Evolutionary conservation across 2,329 filamentous ascomycete species (phyloP).

Genomic region (Aspergillus brasiliensis): DNA sequence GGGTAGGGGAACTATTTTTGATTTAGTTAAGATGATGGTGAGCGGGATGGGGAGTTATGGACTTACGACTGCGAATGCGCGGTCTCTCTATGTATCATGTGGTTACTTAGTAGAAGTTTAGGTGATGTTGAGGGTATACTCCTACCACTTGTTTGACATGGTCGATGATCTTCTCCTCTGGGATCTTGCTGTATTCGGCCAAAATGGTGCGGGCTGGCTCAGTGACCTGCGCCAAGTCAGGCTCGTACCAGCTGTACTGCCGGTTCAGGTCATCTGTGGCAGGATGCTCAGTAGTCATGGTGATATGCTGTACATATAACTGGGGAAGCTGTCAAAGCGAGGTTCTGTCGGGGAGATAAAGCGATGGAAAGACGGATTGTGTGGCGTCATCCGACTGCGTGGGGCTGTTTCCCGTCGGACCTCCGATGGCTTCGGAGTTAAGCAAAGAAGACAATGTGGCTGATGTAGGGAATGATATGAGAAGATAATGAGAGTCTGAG

Average conservation of each 20-base stretch:
- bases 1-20: slow-evolving; percentile 5
- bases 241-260: slow-evolving; percentile 3
- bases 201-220: slow-evolving; percentile 1
- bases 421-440: no score
- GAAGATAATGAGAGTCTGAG: no score
- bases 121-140: background rate
- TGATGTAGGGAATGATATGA: no score
- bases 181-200: slow-evolving; percentile 1
- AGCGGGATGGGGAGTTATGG: background rate
- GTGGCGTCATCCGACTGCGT: background rate
- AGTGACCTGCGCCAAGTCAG: background rate
- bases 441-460: fast-evolving
- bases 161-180: background rate
- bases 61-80: slow-evolving; percentile 2
- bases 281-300: no score
- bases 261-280: background rate
- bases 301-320: background rate
- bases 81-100: background rate
- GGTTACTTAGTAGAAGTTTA: background rate
- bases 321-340: background rate
- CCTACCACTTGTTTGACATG: slow-evolving; percentile 7
- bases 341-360: background rate
- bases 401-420: no score
- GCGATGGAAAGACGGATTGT: background rate
- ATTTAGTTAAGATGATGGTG: background rate